Conservation (phyloP, 1,139 yeast species). For the Nadsonia commutata region DNA sequence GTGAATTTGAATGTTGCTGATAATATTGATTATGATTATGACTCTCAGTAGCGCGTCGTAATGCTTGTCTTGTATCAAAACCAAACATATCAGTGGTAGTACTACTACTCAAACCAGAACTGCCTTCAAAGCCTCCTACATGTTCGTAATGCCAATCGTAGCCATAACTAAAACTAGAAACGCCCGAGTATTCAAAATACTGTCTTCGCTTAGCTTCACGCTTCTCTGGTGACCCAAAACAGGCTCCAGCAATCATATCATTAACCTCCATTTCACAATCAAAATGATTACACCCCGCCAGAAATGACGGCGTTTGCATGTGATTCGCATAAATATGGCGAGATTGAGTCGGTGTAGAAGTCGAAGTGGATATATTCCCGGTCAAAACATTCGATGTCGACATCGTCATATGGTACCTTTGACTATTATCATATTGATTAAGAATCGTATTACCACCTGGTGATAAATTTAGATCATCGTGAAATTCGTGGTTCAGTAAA, state of each 20-base stretch:
- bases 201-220: conserved; percentile 15
- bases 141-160: neutral
- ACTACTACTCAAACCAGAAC: conserved; percentile 12
- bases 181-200: conserved; percentile 1
- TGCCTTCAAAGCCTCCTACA: too few relatives aligned
- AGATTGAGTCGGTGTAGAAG: conserved; percentile 3
- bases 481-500: conserved; percentile 3
- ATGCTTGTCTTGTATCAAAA: conserved; percentile 42
- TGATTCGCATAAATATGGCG: too few relatives aligned
- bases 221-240: conserved; percentile 27
- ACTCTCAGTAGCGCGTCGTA: conserved; percentile 34
- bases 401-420: too few relatives aligned
- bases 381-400: too few relatives aligned
- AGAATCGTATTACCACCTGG: conserved; percentile 1
- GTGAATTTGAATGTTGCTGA: neutral
- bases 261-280: conserved; percentile 35
- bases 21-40: too few relatives aligned
- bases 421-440: too few relatives aligned
- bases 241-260: conserved; percentile 33
- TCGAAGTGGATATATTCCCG: conserved; percentile 2
- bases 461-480: conserved; percentile 2
- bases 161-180: neutral
- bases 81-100: conserved; percentile 34
- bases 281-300: conserved; percentile 7
- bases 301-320: conserved; percentile 2